phyloP scores from a whole-genome alignment of 2,329 filamentous ascomycete species.

The Colletotrichum endophyticum region DNA sequence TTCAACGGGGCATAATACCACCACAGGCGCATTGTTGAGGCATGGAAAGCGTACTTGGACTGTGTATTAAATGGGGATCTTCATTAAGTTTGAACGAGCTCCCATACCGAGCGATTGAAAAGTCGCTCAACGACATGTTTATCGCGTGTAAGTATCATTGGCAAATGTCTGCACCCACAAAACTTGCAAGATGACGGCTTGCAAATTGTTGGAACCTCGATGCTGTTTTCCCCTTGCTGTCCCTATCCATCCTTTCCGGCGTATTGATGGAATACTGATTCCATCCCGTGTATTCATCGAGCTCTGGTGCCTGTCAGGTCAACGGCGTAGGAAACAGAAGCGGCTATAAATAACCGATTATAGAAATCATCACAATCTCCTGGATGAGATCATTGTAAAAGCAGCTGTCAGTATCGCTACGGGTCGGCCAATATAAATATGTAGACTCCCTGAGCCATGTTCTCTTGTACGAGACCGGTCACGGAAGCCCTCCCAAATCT shows the following conservation, averaged over 20 bases:
- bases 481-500: too few relatives aligned
- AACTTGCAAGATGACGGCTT: neutral
- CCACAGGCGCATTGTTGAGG: too few relatives aligned
- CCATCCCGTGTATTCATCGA: fast-evolving
- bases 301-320: neutral
- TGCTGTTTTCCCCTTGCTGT: neutral
- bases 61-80: too few relatives aligned
- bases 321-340: neutral
- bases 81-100: too few relatives aligned
- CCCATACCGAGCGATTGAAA: too few relatives aligned
- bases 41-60: too few relatives aligned
- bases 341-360: fast-evolving
- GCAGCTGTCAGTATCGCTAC: neutral
- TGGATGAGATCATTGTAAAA: neutral
- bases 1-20: too few relatives aligned
- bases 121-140: too few relatives aligned
- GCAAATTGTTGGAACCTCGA: neutral
- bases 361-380: fast-evolving
- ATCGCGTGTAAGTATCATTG: too few relatives aligned
- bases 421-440: neutral
- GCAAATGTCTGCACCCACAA: too few relatives aligned
- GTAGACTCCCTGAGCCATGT: neutral
- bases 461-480: fast-evolving
- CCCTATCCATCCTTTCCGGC: fast-evolving
- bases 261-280: neutral